Evolutionary conservation across 2,329 filamentous ascomycete genomes (phyloP).

Genomic region (Trichoderma breve): DNA sequence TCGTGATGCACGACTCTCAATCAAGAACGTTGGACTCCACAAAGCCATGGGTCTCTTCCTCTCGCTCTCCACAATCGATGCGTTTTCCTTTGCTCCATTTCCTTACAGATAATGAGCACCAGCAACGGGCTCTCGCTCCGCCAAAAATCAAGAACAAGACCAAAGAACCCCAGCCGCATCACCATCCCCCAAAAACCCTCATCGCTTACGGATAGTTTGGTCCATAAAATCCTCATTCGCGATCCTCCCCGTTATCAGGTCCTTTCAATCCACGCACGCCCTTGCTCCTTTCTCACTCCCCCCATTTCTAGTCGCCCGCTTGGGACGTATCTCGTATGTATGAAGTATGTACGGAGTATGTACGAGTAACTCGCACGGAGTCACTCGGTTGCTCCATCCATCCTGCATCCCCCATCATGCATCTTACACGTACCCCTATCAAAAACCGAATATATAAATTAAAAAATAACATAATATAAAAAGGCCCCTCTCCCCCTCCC

Average conservation of each 20-base stretch:
- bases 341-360: no score
- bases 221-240: neutral
- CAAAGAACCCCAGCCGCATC: neutral
- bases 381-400: neutral
- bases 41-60: neutral
- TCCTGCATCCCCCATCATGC: neutral
- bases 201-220: neutral
- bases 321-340: neutral
- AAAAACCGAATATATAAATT: neutral
- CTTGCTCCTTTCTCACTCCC: neutral
- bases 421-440: neutral
- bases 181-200: neutral
- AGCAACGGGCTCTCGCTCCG: neutral
- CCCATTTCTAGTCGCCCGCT: neutral
- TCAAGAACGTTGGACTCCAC: slow-evolving; percentile 11
- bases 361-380: neutral
- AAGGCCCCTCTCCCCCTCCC: neutral
- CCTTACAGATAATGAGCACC: neutral
- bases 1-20: slow-evolving; percentile 15
- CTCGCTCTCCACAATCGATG: neutral
- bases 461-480: neutral
- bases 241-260: neutral
- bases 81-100: slow-evolving; percentile 5
- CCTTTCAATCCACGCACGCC: neutral
- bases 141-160: neutral